Percentiles rank a stretch among this genome's conserved stretches.
Conservation (phyloP, 2,329 filamentous ascomycete genomes). For the Neonectria hederae region DNA sequence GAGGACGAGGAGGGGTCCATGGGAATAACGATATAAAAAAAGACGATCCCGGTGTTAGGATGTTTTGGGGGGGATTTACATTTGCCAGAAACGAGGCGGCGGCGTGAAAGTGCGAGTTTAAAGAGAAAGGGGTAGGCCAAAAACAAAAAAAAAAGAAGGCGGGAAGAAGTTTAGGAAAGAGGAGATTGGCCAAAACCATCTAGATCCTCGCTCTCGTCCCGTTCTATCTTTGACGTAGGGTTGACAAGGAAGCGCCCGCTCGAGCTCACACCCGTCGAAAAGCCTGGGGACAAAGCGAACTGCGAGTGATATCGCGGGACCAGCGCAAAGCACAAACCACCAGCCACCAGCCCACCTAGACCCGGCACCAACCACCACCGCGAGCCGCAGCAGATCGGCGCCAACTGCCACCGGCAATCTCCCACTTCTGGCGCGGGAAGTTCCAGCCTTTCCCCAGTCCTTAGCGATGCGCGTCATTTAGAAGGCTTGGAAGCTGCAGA, state of each 20-base stretch:
- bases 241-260: neutral
- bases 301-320: neutral
- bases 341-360: neutral
- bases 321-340: neutral
- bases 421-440: neutral
- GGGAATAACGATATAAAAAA: neutral
- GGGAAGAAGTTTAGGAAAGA: neutral
- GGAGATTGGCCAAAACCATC: too few species aligned
- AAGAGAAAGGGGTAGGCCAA: neutral
- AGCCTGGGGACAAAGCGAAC: neutral
- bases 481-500: neutral
- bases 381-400: neutral
- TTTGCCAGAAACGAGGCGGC: neutral
- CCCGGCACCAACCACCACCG: neutral
- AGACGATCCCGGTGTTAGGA: neutral
- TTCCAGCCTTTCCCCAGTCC: too few species aligned
- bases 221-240: too few species aligned
- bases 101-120: too few species aligned
- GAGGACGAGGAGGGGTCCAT: neutral
- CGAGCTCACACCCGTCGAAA: neutral
- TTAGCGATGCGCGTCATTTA: neutral
- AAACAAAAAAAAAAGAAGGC: neutral
- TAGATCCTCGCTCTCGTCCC: neutral
- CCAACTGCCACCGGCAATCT: constrained; percentile 2
- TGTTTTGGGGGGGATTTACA: neutral